Conservation (phyloP, 441 rosid genomes). For the Metrosideros polymorpha region DNA sequence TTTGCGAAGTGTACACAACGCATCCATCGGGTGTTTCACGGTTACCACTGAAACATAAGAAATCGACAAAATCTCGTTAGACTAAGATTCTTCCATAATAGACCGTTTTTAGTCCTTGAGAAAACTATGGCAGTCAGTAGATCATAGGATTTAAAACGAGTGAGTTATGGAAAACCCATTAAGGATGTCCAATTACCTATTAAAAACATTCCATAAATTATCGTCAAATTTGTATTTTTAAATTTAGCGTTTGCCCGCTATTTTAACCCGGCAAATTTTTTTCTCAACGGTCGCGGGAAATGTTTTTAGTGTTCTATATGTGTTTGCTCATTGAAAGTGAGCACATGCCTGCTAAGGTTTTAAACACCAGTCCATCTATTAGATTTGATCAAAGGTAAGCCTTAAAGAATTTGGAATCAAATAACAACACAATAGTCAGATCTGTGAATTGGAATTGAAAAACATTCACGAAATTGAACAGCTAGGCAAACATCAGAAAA, state of each 20-base stretch:
- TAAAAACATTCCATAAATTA: not conserved
- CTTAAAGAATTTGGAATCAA: no score
- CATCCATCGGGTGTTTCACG: conserved; percentile 27
- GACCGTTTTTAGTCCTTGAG: not conserved
- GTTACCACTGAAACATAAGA: conserved; percentile 18
- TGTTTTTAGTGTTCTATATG: not conserved
- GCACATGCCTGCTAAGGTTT: not conserved
- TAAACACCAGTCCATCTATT: not conserved
- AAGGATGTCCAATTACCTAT: not conserved
- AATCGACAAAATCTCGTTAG: not conserved
- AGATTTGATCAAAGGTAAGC: not conserved
- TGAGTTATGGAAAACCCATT: not conserved
- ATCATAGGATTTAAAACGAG: not conserved
- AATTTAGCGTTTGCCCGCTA: not conserved
- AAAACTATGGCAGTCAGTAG: not conserved
- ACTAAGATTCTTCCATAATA: not conserved
- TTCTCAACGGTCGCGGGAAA: not conserved
- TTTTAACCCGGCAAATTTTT: not conserved
- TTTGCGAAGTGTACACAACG: conserved; percentile 34
- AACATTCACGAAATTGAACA: not conserved
- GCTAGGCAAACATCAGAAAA: not conserved
- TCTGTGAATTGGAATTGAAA: not conserved
- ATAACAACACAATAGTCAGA: no score
- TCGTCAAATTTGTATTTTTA: not conserved
- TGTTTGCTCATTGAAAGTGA: not conserved